Base-by-base conservation (phyloP, 1,284 basidiomycete species). In the Cystobasidium sp. region DNA sequence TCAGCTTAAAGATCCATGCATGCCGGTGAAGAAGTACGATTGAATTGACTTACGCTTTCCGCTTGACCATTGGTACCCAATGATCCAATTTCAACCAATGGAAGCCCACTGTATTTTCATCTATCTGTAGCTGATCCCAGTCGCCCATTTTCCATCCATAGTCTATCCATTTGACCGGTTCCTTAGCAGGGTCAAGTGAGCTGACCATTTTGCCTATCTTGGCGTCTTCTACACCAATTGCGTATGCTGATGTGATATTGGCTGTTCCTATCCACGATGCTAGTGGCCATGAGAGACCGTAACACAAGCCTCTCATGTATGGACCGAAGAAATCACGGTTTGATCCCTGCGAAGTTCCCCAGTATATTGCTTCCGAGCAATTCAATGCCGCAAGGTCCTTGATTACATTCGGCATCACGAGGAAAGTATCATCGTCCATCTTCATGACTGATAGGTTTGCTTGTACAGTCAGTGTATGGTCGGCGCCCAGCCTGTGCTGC, bases 41-140 rank as follows among this genome's bases (percentile, higher is more conserved):
- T 2, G 62, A 65, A 47, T 20, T n/a, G 62, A 62, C 69, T 51
- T 20, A 71, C 69, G 61, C 61, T 64, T 71, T 71, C 18, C 58
- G 69, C 69, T 71, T 71, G 8, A 71, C 69, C 69, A 71, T 71
- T 22, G 69, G 69, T n/a, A 71, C 24, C 69, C 69, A 71, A 37
- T 71, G 69, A 64, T 71, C 59, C 49, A 63, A 22, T 31, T 71
- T 71, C 46, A 71, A 49, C 69, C 69, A 71, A 49, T 71, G 69
- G 47, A 71, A 71, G 16, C 46, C 69, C n/a, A 71, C 47, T 46
- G 55, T 63, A 41, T 71, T 44, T 8, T 51, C 59, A 47, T 71
- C 61, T 22, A 71, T 44, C 24, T 63, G 49, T 20, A 71, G 69
- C 69, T 71, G 69, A 63, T 71, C 61, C 69, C 69, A 71, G 44